Base-by-base conservation (phyloP, 352 stramenopile species). In the Globisporangium iwayamae region DNA sequence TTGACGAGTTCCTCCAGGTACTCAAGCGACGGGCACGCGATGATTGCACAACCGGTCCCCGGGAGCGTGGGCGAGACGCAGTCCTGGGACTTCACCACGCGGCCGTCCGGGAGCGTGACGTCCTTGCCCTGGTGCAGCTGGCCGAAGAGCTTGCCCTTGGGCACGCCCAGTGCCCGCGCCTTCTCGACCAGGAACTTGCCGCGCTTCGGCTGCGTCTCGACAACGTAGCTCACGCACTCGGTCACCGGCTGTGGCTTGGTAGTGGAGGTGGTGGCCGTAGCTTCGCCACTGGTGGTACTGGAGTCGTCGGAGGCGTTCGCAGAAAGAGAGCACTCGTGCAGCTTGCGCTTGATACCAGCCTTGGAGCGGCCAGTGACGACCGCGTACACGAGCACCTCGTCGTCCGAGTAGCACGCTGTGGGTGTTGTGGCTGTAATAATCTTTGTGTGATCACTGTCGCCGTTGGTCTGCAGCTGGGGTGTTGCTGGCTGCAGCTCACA, bases 111-210 rank as follows among this genome's bases (percentile, higher is more conserved):
- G 20, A 94, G 70, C 28, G 75, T 89, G 22, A 95, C 87, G 59
- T 93, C 81, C 57, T 93, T 83, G 13, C 86, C 87, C 13, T 90
- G 78, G 56, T 93, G 85, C 41, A 95, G 68, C 60, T 91, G 77
- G 0, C 87, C 85, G 60, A 91, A 94, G 38, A 93, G 61, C 45
- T 80, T 84, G 4, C 86, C 86, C 65, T 90, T 92, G 0, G 86
- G 86, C 0, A 94, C 86, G 5, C 84, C 86, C 11, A 92, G 63
- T 36, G 76, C 78, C 6, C 79, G n/a, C 1, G 86, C 86, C 30
- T 78, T 81, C 43, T 92, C 74, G 25, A 94, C 80, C 0, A 94
- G 59, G 50, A 94, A 93, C 59, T 94, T 95, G 54, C 87, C 87
- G 34, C 83, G 74, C 60, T 91, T 79, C 20, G 71, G 67, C 3